phyloP scores from a whole-genome alignment of 257 asterid genomes.

The Solanum chmielewskii region DNA sequence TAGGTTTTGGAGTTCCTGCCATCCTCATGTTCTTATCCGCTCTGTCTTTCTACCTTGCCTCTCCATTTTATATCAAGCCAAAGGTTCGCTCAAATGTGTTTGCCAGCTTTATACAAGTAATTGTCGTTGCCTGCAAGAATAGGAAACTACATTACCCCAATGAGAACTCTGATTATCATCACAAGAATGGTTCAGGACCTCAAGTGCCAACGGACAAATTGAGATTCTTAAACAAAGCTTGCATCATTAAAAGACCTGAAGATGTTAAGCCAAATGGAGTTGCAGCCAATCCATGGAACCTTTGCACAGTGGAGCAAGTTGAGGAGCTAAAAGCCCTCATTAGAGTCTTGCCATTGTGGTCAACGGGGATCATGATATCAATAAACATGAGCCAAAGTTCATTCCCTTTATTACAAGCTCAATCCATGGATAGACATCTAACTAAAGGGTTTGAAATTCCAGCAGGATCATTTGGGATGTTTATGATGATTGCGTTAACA shows the following conservation, averaged over 20 bases:
- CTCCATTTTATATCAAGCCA: slow-evolving; percentile 30
- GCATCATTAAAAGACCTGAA: slow-evolving; percentile 9
- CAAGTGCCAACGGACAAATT: slow-evolving; percentile 16
- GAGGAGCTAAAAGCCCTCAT: slow-evolving; percentile 27
- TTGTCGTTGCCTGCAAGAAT: slow-evolving; percentile 35
- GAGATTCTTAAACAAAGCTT: slow-evolving; percentile 28
- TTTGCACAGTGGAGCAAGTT: slow-evolving; percentile 19
- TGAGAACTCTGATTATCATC: slow-evolving; percentile 18
- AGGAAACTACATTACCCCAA: slow-evolving; percentile 14
- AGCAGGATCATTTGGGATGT: background rate
- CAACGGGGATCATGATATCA: background rate
- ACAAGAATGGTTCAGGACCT: slow-evolving; percentile 20
- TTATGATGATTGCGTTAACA: slow-evolving; percentile 17
- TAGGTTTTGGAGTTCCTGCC: slow-evolving; percentile 59
- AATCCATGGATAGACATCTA: background rate
- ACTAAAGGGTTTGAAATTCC: background rate
- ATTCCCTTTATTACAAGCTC: background rate
- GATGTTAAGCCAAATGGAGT: slow-evolving; percentile 10
- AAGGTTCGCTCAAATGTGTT: slow-evolving; percentile 28
- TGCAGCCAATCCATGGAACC: slow-evolving; percentile 15
- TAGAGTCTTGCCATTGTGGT: slow-evolving; percentile 20
- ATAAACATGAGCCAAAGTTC: background rate
- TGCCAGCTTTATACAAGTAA: slow-evolving; percentile 28
- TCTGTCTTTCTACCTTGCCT: slow-evolving; percentile 30
- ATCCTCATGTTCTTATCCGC: slow-evolving; percentile 38